Evolutionary conservation across 441 rosid genomes (phyloP).

Genomic region (Pelargonium cotyledonis): DNA sequence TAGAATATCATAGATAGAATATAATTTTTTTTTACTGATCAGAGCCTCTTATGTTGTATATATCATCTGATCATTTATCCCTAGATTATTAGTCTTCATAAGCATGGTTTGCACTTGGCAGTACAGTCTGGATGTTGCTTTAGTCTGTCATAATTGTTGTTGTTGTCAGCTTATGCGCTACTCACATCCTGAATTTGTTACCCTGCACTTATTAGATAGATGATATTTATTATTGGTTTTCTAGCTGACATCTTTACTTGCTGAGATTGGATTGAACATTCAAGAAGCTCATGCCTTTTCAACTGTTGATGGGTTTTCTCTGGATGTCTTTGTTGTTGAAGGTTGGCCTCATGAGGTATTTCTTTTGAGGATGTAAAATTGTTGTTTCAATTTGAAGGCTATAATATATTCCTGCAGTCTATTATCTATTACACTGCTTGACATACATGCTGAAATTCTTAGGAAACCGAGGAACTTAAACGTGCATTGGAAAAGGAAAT

Average conservation of each 20-base stretch:
- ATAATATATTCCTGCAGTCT: not conserved
- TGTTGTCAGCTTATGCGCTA: not conserved
- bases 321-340: slow-evolving; percentile 90
- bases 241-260: slow-evolving; percentile 79
- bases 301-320: slow-evolving; percentile 77
- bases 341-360: slow-evolving; percentile 89
- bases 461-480: slow-evolving; percentile 76
- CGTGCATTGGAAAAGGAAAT: slow-evolving; percentile 63
- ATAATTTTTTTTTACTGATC: not conserved
- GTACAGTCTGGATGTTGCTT: not conserved
- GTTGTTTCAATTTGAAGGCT: not conserved
- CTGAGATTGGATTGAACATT: slow-evolving; percentile 83
- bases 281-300: slow-evolving; percentile 97
- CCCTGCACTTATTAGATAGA: not conserved
- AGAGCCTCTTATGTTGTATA: not conserved
- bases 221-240: slow-evolving; percentile 19
- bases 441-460: slow-evolving; percentile 18
- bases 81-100: not conserved
- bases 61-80: not conserved
- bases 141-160: not conserved
- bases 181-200: too few relatives aligned
- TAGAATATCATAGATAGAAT: not conserved
- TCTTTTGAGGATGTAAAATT: not conserved
- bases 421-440: slow-evolving; percentile 15
- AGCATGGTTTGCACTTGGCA: not conserved